These are phyloP conservation scores for Boletus pseudopeckii DNA, from an alignment of 768 basidiomycete genomes.

Conservation along the genomic window DNA sequence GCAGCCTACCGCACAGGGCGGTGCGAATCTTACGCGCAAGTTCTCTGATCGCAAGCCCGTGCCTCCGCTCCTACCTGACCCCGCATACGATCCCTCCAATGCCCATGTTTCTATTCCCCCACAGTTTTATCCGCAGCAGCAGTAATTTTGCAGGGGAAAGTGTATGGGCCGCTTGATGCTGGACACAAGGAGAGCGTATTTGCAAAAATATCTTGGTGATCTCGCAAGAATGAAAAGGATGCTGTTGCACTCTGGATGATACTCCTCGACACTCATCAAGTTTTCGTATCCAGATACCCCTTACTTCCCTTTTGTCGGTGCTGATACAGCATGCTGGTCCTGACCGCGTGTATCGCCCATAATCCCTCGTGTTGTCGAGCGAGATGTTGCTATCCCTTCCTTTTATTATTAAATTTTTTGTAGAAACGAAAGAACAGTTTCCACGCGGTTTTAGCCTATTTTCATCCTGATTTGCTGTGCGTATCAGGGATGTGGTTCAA, in stretches of 20 bases:
- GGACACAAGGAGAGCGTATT: background rate
- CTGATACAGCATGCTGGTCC: slow-evolving; percentile 3
- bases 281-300: background rate
- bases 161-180: background rate
- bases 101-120: slow-evolving; percentile 22
- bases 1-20: slow-evolving; percentile 18
- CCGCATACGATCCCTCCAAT: slow-evolving; percentile 23
- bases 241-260: background rate
- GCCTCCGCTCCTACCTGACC: slow-evolving; percentile 24
- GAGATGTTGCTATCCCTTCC: slow-evolving; percentile 4
- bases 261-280: background rate
- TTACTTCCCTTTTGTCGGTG: slow-evolving; percentile 4
- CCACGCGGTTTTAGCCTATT: background rate
- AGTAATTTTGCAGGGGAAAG: background rate
- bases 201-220: slow-evolving; percentile 4
- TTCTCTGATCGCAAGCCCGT: slow-evolving; percentile 35
- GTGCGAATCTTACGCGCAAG: slow-evolving; percentile 33
- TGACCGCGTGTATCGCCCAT: slow-evolving; percentile 2
- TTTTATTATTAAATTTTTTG: background rate
- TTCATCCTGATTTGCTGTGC: slow-evolving; percentile 17
- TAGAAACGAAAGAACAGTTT: background rate
- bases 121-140: slow-evolving; percentile 11
- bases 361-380: slow-evolving; percentile 17
- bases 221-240: background rate
- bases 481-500: slow-evolving; percentile 8